These are phyloP conservation scores for Vicia sativa DNA, from an alignment of 306 rosid genomes.

Conservation along the genomic window DNA sequence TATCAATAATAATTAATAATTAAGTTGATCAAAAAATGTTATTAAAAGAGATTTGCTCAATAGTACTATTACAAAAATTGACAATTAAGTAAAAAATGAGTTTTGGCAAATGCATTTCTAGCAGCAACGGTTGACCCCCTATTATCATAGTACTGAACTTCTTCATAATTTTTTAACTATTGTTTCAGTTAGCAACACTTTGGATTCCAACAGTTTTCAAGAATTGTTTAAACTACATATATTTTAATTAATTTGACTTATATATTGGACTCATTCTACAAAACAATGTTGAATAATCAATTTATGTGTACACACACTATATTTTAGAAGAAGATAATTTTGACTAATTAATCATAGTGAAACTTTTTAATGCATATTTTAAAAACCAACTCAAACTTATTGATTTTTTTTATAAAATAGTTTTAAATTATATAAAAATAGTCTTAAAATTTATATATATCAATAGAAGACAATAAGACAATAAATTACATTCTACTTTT, in stretches of 20 bases:
- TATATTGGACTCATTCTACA: slow-evolving; percentile 29
- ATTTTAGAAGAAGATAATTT: background rate
- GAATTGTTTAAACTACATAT: slow-evolving; percentile 3
- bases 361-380: too few species aligned
- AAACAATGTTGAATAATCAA: slow-evolving; percentile 4
- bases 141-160: slow-evolving; percentile 5
- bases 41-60: too few species aligned
- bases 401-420: too few species aligned
- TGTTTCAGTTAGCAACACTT: slow-evolving; percentile 26
- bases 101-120: background rate
- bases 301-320: too few species aligned
- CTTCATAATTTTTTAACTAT: slow-evolving; percentile 7
- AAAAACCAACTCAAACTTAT: too few species aligned
- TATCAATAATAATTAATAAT: background rate
- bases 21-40: too few species aligned
- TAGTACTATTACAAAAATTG: background rate
- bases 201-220: slow-evolving; percentile 43
- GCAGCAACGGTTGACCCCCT: slow-evolving; percentile 34
- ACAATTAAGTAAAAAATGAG: background rate
- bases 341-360: too few species aligned
- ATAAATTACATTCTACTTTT: too few species aligned
- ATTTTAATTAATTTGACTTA: slow-evolving; percentile 38
- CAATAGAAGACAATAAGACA: too few species aligned
- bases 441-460: too few species aligned
- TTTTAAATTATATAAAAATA: too few species aligned